Conservation (phyloP, 257 asterid genomes). For the Echium plantagineum region DNA sequence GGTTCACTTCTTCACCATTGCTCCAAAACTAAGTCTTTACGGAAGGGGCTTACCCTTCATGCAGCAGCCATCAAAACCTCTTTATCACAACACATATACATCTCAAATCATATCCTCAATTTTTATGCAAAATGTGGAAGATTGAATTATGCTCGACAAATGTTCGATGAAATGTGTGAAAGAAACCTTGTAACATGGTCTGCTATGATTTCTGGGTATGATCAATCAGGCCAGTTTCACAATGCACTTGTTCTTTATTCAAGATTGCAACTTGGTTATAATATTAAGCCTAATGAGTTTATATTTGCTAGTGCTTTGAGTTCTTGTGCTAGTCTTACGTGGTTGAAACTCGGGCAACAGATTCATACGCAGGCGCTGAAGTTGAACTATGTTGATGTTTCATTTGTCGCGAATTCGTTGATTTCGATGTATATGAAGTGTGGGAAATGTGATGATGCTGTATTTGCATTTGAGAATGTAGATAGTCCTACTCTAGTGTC, state of each 20-base stretch:
- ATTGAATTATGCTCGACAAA: slow-evolving; percentile 27
- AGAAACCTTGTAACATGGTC: slow-evolving; percentile 65
- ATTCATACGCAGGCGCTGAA: slow-evolving; percentile 50
- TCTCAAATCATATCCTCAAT: slow-evolving; percentile 47
- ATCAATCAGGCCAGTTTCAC: slow-evolving; percentile 29
- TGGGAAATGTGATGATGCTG: slow-evolving; percentile 39
- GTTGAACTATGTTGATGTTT: slow-evolving; percentile 28
- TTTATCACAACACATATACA: slow-evolving; percentile 19
- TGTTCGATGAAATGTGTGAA: slow-evolving; percentile 51
- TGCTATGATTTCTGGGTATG: slow-evolving; percentile 58
- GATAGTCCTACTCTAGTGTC: slow-evolving; percentile 32
- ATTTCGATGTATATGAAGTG: slow-evolving; percentile 64
- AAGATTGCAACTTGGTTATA: slow-evolving; percentile 24
- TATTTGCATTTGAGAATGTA: slow-evolving; percentile 25
- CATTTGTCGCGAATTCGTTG: slow-evolving; percentile 52
- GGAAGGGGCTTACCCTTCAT: slow-evolving; percentile 38
- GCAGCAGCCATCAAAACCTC: slow-evolving; percentile 54
- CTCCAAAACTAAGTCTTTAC: slow-evolving; percentile 36
- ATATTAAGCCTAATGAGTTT: slow-evolving; percentile 47
- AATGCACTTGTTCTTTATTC: slow-evolving; percentile 31
- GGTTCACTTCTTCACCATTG: slow-evolving; percentile 46
- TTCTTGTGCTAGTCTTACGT: slow-evolving; percentile 50
- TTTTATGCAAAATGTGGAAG: slow-evolving; percentile 60
- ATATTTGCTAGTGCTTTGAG: slow-evolving; percentile 49
- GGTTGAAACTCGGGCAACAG: slow-evolving; percentile 39